Evolutionary conservation across 352 stramenopile species (phyloP), one percentile per base, ranked within the genome.

Genomic region (Phytophthora pisi): DNA sequence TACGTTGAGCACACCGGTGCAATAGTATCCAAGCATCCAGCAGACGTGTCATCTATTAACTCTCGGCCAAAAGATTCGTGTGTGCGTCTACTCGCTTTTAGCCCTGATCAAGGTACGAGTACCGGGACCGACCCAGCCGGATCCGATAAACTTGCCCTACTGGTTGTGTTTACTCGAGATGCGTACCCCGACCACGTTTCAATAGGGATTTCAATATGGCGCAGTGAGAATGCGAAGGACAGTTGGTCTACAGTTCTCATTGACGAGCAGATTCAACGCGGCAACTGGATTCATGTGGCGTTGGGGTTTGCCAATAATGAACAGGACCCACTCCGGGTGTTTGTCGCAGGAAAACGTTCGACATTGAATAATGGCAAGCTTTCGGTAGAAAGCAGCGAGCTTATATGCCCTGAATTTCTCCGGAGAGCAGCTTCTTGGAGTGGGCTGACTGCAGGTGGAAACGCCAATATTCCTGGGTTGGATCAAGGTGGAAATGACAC

Each of bases 221-320:
- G 43, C 31, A n/a, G 20, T 16, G 68, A 50, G 8, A 42, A 61
- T 34, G 34, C 30, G 8, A 50, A 26, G 1, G 43, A 58, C 5
- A 36, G 7, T 20, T 76, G 64, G 58, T 24, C 11, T 47, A 46
- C 64, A 36, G 42, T 66, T 59, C 5, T 54, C 50, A 36, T 76
- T 16, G 58, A 70, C 46, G 43, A 66, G 3, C 45, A 46, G 9
- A 0, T 76, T 28, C 28, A 59, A 42, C 47, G 59, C 16, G 26
- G 40, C 18, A 64, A 73, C 43, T 76, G 69, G 69, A 18, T 57
- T 45, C 54, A 76, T 20, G 16, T 76, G 38, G 57, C 57, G 0
- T 47, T 68, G 11, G 13, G 2, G 5, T 64, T 76, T 64, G 57
- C 51, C 16, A n/a, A 46, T 23, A 46, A 54, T 38, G 18, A 16